A percentile compares a stretch with the other conserved stretches of the same genome.
These are phyloP conservation scores for Arabidopsis suecica DNA, from an alignment of 345 rosid genomes.

Conservation along the genomic window DNA sequence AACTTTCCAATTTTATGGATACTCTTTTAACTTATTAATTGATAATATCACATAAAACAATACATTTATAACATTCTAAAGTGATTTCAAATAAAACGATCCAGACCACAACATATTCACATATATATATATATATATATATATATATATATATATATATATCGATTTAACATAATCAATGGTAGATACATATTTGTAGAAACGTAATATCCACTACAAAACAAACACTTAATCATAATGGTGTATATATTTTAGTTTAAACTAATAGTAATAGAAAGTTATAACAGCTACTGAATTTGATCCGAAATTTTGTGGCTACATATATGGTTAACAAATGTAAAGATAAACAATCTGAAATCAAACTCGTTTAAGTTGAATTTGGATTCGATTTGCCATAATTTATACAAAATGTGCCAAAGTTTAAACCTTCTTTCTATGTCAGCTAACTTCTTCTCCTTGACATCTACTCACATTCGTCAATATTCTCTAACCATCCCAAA, in stretches of 20 bases:
- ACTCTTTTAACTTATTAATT: too few species aligned
- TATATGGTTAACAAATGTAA: too few species aligned
- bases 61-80: background rate
- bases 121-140: too few species aligned
- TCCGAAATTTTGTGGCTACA: too few species aligned
- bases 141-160: background rate
- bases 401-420: background rate
- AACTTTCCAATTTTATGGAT: too few species aligned
- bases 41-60: too few species aligned
- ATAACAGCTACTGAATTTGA: too few species aligned
- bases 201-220: background rate
- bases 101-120: too few species aligned
- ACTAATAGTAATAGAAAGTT: too few species aligned
- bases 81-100: background rate
- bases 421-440: conserved; percentile 4
- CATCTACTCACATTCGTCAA: conserved; percentile 34
- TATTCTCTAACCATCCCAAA: conserved; percentile 31
- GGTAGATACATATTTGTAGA: background rate
- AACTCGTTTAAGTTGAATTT: too few species aligned
- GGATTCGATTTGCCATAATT: conserved; percentile 4
- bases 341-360: too few species aligned
- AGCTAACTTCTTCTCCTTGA: conserved; percentile 38
- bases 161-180: background rate
- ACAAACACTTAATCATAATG: background rate
- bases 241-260: too few species aligned